Conservation (phyloP, 2,329 filamentous ascomycete genomes). For the Penicillium sp. region DNA sequence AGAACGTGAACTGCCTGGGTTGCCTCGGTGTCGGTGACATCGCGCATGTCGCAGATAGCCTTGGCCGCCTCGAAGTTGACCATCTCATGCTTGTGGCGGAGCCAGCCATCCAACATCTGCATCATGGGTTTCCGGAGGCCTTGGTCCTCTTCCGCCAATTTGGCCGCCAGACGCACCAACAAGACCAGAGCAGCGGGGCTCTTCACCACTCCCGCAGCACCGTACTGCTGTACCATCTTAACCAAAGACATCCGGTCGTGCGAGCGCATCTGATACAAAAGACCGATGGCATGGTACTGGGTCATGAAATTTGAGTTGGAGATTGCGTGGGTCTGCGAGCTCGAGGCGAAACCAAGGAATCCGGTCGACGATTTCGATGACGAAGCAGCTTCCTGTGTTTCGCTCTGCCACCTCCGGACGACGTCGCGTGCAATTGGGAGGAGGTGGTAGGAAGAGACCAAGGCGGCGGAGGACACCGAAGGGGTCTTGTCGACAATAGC, state of each 20-base stretch:
- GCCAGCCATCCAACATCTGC: constrained; percentile 90
- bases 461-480: constrained; percentile 89
- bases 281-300: constrained; percentile 96
- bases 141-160: constrained; percentile 88
- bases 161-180: constrained; percentile 86
- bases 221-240: constrained; percentile 99
- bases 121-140: constrained; percentile 93
- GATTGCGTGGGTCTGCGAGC: constrained; percentile 64
- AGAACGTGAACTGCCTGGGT: constrained; percentile 90
- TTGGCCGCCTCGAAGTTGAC: constrained; percentile 99
- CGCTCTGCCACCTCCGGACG: constrained; percentile 95
- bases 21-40: constrained; percentile 88
- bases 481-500: constrained; percentile 99
- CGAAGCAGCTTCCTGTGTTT: constrained; percentile 93
- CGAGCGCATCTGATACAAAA: constrained; percentile 95
- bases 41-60: constrained; percentile 90
- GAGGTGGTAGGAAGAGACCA: constrained; percentile 96
- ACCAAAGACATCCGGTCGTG: constrained; percentile 97
- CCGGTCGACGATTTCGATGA: constrained; percentile 83
- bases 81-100: constrained; percentile 98
- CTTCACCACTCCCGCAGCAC: constrained; percentile 85
- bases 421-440: constrained; percentile 94
- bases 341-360: constrained; percentile 89
- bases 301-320: constrained; percentile 92
- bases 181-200: constrained; percentile 89